phyloP scores from a whole-genome alignment of 2,329 filamentous ascomycete genomes.

The Magnaporthiopsis rhizophila region DNA sequence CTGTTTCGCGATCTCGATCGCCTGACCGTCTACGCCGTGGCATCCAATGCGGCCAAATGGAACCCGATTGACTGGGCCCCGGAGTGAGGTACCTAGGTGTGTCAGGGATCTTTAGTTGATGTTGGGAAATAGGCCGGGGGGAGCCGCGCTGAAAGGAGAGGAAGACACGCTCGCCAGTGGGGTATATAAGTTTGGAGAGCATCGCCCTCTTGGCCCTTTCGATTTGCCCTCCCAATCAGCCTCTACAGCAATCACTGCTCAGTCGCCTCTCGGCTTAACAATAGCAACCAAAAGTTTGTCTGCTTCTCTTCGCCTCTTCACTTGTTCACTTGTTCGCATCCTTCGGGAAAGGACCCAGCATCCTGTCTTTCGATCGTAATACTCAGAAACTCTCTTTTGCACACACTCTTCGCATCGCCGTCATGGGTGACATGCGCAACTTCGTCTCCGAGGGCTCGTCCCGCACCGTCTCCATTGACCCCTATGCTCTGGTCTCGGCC shows the following conservation, averaged over 20 bases:
- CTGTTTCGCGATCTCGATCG: not conserved
- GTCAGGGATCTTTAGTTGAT: not conserved
- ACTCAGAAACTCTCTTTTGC: not conserved
- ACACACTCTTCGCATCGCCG: not conserved
- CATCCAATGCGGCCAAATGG: not conserved
- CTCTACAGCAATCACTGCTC: not conserved
- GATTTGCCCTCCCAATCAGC: not conserved
- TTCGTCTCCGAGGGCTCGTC: constrained; percentile 8
- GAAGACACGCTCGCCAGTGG: not conserved
- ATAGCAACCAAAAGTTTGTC: not conserved
- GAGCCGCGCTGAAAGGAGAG: not conserved
- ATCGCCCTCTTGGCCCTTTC: not conserved
- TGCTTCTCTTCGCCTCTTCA: not conserved
- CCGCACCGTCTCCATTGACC: constrained; percentile 22
- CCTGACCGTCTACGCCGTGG: not conserved
- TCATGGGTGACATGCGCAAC: constrained; percentile 13
- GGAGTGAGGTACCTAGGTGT: not conserved
- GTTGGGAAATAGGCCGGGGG: not conserved
- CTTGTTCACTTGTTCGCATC: not conserved
- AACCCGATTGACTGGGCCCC: not conserved
- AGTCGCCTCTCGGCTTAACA: not conserved
- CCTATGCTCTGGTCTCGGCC: constrained; percentile 29
- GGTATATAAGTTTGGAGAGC: not conserved
- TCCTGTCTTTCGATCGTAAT: not conserved
- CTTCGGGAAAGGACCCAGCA: not conserved